Percentiles rank a stretch among this genome's conserved stretches.
Evolutionary conservation across 257 asterid species (phyloP).

Genomic region (Ligustrum vulgare): DNA sequence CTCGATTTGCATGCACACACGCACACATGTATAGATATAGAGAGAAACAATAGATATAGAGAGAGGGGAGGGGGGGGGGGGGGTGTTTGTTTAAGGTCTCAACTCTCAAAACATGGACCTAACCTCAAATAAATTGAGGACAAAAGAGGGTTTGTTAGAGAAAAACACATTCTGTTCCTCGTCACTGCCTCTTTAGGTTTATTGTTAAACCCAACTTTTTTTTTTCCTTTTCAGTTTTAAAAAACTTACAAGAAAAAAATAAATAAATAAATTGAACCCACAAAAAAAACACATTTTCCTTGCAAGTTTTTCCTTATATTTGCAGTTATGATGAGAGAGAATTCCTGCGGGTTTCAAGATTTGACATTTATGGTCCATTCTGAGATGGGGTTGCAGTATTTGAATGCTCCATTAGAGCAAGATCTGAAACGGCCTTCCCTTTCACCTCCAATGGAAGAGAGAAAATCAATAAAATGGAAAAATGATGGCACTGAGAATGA

Average conservation of each 20-base stretch:
- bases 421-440: neutral
- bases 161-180: neutral
- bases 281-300: too few species aligned
- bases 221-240: neutral
- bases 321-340: slow-evolving; percentile 15
- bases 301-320: slow-evolving; percentile 17
- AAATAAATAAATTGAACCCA: too few species aligned
- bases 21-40: neutral
- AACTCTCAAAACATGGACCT: neutral
- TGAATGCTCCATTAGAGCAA: slow-evolving; percentile 2
- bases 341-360: slow-evolving; percentile 15
- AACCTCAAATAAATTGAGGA: neutral
- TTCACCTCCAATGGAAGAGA: neutral
- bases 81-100: neutral
- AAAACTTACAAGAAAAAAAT: neutral
- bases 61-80: neutral
- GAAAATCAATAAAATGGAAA: neutral
- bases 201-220: neutral
- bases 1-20: slow-evolving; percentile 54
- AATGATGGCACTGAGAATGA: slow-evolving; percentile 15
- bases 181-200: neutral
- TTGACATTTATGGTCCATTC: slow-evolving; percentile 32
- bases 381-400: slow-evolving; percentile 21
- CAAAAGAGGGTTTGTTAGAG: neutral
- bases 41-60: neutral